phyloP scores from a whole-genome alignment of 352 stramenopile genomes.

The Pythium monospermum region DNA sequence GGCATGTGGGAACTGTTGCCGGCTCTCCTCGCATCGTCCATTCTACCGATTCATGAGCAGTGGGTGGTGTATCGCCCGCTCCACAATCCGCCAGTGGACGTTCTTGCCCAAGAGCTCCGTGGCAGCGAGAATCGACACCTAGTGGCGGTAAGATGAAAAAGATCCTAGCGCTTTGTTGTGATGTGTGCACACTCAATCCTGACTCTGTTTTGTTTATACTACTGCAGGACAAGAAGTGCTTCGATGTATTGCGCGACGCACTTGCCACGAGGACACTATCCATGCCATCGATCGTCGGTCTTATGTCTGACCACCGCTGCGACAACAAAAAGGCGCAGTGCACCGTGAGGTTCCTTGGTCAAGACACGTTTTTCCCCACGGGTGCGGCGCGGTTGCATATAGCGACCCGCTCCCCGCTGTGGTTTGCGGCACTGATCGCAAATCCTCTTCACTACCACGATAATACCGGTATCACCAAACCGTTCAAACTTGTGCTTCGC shows the following conservation, averaged over 20 bases:
- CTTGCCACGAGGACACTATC: conserved; percentile 8
- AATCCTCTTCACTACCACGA: conserved; percentile 26
- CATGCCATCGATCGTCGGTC: conserved; percentile 31
- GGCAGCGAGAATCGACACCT: conserved; percentile 25
- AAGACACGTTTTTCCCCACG: conserved; percentile 33
- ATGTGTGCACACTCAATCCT: not conserved
- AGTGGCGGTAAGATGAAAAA: too few relatives aligned
- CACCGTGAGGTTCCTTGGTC: conserved; percentile 36
- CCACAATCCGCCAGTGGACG: conserved; percentile 33
- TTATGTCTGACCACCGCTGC: conserved; percentile 47
- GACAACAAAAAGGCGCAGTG: conserved; percentile 17
- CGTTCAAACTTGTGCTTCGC: conserved; percentile 38
- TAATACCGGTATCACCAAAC: conserved; percentile 19
- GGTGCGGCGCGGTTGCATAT: conserved; percentile 38
- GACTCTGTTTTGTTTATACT: not conserved
- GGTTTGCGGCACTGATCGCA: conserved; percentile 42
- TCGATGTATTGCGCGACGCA: conserved; percentile 25
- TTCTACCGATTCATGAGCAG: conserved; percentile 30
- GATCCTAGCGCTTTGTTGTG: conserved; percentile 2
- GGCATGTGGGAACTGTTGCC: conserved; percentile 61
- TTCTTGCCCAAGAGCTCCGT: conserved; percentile 34
- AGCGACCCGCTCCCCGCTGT: conserved; percentile 27
- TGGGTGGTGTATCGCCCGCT: conserved; percentile 61
- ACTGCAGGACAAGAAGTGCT: conserved; percentile 52
- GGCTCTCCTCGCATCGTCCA: conserved; percentile 21